Percentiles rank a stretch among this genome's conserved stretches.
Conservation (phyloP, 371 early-diverging fungal genomes). For the Mucor indicus region DNA sequence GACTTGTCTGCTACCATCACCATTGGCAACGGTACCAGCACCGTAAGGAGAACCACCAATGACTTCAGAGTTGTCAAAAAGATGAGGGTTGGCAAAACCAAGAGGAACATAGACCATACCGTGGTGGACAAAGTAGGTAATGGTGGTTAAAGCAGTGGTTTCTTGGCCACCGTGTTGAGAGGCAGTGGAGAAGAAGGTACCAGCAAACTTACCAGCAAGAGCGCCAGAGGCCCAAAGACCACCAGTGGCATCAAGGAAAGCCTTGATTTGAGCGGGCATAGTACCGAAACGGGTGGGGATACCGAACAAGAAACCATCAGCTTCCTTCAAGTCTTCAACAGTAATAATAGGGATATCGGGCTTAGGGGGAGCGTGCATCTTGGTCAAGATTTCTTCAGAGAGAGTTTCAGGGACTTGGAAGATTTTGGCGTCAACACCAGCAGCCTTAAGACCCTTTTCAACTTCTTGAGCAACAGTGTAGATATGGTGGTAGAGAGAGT, state of each 20-base stretch:
- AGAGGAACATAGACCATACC: constrained; percentile 81
- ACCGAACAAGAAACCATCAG: constrained; percentile 82
- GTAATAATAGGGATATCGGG: constrained; percentile 62
- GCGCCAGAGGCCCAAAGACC: constrained; percentile 67
- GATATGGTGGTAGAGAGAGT: constrained; percentile 59
- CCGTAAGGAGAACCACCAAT: constrained; percentile 78
- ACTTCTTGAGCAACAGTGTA: constrained; percentile 54
- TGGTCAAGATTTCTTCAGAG: constrained; percentile 59
- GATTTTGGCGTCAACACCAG: constrained; percentile 60
- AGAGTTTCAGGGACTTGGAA: constrained; percentile 72
- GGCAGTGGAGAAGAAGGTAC: constrained; percentile 72
- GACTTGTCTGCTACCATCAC: constrained; percentile 70
- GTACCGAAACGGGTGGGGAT: constrained; percentile 74
- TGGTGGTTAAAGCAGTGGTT: constrained; percentile 67
- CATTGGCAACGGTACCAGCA: constrained; percentile 31
- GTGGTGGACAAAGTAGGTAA: constrained; percentile 75
- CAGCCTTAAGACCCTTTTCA: constrained; percentile 56
- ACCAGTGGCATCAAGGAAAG: constrained; percentile 71
- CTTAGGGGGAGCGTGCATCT: constrained; percentile 70
- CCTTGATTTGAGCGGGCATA: constrained; percentile 76
- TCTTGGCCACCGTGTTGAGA: constrained; percentile 81
- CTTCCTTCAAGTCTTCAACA: constrained; percentile 56
- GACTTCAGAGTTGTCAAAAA: constrained; percentile 50
- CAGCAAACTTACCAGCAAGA: constrained; percentile 69
- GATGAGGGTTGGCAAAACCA: constrained; percentile 52